These are phyloP conservation scores for Boletus fagicola DNA, from an alignment of 768 basidiomycete genomes.

Conservation along the genomic window DNA sequence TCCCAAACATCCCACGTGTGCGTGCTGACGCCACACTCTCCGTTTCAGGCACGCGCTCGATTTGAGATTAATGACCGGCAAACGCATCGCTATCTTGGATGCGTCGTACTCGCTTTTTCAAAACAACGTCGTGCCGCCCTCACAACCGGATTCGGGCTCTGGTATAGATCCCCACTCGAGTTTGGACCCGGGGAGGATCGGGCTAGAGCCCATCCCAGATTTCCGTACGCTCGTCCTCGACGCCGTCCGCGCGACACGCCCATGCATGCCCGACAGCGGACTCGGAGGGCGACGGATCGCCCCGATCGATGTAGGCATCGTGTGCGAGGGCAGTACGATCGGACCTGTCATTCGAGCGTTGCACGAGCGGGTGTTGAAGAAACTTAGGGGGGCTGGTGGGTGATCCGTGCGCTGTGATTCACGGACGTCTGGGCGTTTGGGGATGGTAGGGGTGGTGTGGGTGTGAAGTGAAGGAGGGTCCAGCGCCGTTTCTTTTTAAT, in stretches of 20 bases:
- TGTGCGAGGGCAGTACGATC: slow-evolving; percentile 54
- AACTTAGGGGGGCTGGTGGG: slow-evolving; percentile 18
- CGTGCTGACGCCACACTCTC: not conserved
- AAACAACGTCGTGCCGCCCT: not conserved
- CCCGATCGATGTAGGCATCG: slow-evolving; percentile 57
- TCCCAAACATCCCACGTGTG: not conserved
- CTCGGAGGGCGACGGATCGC: slow-evolving; percentile 42
- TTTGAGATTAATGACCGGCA: slow-evolving; percentile 67
- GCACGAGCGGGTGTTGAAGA: slow-evolving; percentile 45
- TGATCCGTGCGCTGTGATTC: slow-evolving; percentile 11
- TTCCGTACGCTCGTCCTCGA: slow-evolving; percentile 51
- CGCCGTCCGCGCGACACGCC: slow-evolving; percentile 41
- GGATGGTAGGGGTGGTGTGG: not conserved
- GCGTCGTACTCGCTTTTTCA: slow-evolving; percentile 60
- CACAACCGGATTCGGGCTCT: not conserved
- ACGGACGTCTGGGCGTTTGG: not conserved
- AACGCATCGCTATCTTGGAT: slow-evolving; percentile 71
- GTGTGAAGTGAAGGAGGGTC: not conserved
- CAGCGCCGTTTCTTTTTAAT: not conserved
- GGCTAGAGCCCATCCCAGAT: slow-evolving; percentile 59
- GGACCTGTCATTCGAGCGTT: slow-evolving; percentile 48
- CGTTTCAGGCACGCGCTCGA: slow-evolving; percentile 68
- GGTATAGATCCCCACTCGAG: not conserved
- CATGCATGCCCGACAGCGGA: slow-evolving; percentile 4
- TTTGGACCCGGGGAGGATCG: slow-evolving; percentile 22